Conservation (phyloP, 805 yeast species). For the Monosporozyma unispora region DNA sequence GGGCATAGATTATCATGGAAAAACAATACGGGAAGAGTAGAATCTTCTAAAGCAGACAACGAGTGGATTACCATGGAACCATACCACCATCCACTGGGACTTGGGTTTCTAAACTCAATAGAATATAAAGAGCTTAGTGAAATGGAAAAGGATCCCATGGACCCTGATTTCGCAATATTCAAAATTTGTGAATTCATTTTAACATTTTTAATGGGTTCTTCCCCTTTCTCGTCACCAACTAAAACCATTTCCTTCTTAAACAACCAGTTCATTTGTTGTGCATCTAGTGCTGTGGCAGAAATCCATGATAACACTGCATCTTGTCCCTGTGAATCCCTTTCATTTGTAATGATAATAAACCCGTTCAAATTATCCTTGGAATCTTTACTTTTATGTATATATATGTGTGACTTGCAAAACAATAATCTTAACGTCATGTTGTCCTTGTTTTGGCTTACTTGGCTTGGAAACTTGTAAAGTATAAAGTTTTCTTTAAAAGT, state of each 20-base stretch:
- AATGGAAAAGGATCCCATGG: conserved; percentile 17
- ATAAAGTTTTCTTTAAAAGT: not conserved
- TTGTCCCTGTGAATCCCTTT: conserved; percentile 35
- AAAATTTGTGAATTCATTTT: not conserved
- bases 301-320: conserved; percentile 30
- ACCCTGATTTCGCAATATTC: not conserved
- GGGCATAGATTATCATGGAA: conserved; percentile 87
- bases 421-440: conserved; percentile 15
- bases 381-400: conserved; percentile 70
- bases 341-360: conserved; percentile 54
- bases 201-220: not conserved
- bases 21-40: conserved; percentile 71
- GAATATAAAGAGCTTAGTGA: conserved; percentile 56
- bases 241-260: conserved; percentile 9
- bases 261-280: conserved; percentile 13
- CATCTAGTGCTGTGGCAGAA: conserved; percentile 14
- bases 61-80: conserved; percentile 79
- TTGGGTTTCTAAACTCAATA: conserved; percentile 75
- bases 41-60: conserved; percentile 35
- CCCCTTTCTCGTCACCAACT: not conserved
- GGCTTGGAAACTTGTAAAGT: too few relatives aligned
- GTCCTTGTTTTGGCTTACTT: not conserved
- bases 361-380: conserved; percentile 77
- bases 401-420: conserved; percentile 58
- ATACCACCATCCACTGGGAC: conserved; percentile 75